Base-by-base conservation (phyloP, 176 grass and related monocot genomes). In the Cymbopogon citratus region DNA sequence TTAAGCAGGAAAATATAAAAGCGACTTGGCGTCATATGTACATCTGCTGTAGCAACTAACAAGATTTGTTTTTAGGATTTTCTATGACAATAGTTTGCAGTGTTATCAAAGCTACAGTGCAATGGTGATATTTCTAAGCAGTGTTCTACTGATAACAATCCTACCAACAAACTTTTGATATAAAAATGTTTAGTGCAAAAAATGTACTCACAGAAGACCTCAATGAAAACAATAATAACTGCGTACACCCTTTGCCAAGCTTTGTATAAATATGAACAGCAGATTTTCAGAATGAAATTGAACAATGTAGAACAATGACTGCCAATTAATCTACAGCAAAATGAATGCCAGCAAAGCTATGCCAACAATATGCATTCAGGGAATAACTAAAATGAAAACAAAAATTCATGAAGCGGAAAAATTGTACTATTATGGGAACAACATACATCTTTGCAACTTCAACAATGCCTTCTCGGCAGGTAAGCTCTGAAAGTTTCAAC, bases 401-500 rank as follows among this genome's bases (percentile, higher is more conserved):
- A 34, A 86, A 61, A 74, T 6, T 18, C 2, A 21, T 33, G 3
- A 51, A 25, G 14, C 9, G 18, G 13, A 24, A 41, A 66, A 16
- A 49, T 49, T 16, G 46, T 16, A 16, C 14, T 52, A 43, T 41
- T 46, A 61, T 39, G 1, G 33, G 11, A 29, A 73, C 73, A 74
- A 79, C 84, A 74, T 92, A 97, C 91, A 89, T 93, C 78, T 93
- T 91, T 72, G 94, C 91, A 73, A 97, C 94, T 87, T 97, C 94
- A 87, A 97, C 88, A 83, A 97, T 83, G 59, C 91, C 91, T 83
- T 97, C 90, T 52, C 91, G 84, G 67, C 94, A 97, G 59, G 94
- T 93, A 83, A 97, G 83, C 68, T 97, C 94, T 54, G 91, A 91
- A 74, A 97, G 88, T 84, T 97, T 97, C 87, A 97, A 61, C 85